These are phyloP conservation scores for Chaetomium olivaceum DNA, from an alignment of 2,329 filamentous ascomycete species.

Conservation along the genomic window DNA sequence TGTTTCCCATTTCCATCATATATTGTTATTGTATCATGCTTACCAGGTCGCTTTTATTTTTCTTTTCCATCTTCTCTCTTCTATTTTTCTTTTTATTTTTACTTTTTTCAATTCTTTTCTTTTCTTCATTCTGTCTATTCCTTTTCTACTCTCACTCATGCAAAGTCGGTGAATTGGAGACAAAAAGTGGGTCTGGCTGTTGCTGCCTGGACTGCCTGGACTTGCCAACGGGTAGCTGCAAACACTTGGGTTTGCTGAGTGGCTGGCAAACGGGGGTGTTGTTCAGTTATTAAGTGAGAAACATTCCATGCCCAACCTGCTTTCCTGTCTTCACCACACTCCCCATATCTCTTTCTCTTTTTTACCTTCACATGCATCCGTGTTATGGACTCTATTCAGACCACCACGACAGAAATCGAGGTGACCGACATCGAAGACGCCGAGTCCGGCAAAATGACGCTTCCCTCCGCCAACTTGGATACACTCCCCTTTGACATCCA, in stretches of 20 bases:
- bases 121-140: too few species aligned
- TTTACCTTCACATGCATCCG: neutral
- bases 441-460: neutral
- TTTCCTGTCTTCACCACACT: neutral
- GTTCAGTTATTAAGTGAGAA: neutral
- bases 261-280: neutral
- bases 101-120: too few species aligned
- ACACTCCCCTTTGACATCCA: slow-evolving; percentile 5
- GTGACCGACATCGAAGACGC: neutral
- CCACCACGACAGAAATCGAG: neutral
- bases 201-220: neutral
- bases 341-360: neutral
- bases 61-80: too few species aligned
- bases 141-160: too few species aligned
- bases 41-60: too few species aligned
- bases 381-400: neutral
- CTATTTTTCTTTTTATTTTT: too few species aligned
- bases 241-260: neutral
- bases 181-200: neutral
- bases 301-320: neutral
- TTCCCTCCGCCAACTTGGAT: neutral
- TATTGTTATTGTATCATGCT: too few species aligned
- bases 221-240: neutral
- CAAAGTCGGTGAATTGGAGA: too few species aligned
- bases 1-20: too few species aligned